Evolutionary conservation across 2,329 filamentous ascomycete genomes (phyloP).

Genomic region (Microdochium bolleyi): DNA sequence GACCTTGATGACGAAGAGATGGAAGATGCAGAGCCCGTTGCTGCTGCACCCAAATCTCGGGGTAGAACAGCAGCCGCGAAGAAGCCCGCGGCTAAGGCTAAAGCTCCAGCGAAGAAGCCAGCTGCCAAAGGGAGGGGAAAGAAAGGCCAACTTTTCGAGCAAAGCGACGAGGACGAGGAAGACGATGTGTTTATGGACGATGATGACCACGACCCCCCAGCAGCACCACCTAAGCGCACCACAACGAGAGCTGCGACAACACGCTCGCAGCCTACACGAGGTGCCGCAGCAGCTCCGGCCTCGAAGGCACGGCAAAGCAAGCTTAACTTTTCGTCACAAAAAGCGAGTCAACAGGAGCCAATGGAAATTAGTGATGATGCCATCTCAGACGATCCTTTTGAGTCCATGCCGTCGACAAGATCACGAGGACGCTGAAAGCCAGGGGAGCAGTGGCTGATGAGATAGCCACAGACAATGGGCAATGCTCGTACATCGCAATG

Average conservation of each 20-base stretch:
- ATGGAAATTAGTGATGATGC: slow-evolving; percentile 58
- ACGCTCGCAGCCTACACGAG: slow-evolving; percentile 23
- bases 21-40: slow-evolving; percentile 1
- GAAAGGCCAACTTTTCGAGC: slow-evolving; percentile 27
- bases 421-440: slow-evolving; percentile 5
- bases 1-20: slow-evolving; percentile 46
- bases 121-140: slow-evolving; percentile 28
- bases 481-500: too few relatives aligned
- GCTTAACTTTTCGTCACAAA: slow-evolving; percentile 38
- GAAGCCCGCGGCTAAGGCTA: slow-evolving; percentile 25
- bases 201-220: slow-evolving; percentile 31
- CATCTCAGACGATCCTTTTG: slow-evolving; percentile 53
- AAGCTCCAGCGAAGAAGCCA: slow-evolving; percentile 30
- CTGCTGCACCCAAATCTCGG: slow-evolving; percentile 17
- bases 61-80: slow-evolving; percentile 20
- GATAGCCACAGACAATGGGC: too few relatives aligned
- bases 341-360: slow-evolving; percentile 35
- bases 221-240: slow-evolving; percentile 25
- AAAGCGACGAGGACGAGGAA: slow-evolving; percentile 33
- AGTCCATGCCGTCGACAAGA: slow-evolving; percentile 35
- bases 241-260: slow-evolving; percentile 17
- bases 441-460: background rate
- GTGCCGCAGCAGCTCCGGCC: slow-evolving; percentile 11
- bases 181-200: slow-evolving; percentile 48
- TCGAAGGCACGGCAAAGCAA: slow-evolving; percentile 36